Evolutionary conservation across 2,329 filamentous ascomycete species (phyloP).

Genomic region (Colletotrichum gigasporum): DNA sequence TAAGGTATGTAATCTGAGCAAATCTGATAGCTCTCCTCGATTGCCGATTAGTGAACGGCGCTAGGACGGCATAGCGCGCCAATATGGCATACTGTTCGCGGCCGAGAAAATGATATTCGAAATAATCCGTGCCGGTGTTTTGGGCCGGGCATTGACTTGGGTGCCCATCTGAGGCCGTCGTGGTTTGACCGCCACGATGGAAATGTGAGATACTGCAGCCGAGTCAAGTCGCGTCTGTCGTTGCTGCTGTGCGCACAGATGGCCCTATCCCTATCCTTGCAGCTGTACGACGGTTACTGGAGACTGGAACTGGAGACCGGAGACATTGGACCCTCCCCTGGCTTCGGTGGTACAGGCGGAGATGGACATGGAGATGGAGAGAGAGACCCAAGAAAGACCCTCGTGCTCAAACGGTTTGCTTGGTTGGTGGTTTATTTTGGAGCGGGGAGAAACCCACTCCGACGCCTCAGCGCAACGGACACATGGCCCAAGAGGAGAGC

Average conservation of each 20-base stretch:
- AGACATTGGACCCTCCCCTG: too few species aligned
- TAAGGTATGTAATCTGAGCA: conserved; percentile 11
- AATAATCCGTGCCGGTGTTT: too few species aligned
- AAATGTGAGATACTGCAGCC: conserved; percentile 17
- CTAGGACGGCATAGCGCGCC: not conserved
- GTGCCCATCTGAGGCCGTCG: conserved; percentile 2
- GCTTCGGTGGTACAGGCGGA: too few species aligned
- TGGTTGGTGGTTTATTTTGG: not conserved
- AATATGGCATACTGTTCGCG: not conserved
- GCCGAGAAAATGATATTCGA: not conserved
- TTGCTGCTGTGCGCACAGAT: not conserved
- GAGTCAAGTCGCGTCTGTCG: not conserved
- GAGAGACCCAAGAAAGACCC: too few species aligned
- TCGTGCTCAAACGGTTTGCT: not conserved
- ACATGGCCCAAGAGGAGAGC: not conserved
- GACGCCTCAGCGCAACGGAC: not conserved
- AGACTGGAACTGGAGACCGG: too few species aligned
- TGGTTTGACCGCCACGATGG: not conserved
- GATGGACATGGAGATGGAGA: too few species aligned
- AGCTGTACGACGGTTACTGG: not conserved
- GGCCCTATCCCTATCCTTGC: not conserved
- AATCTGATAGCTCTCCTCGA: conserved; percentile 23
- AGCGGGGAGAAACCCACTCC: not conserved
- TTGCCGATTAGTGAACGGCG: conserved; percentile 25
- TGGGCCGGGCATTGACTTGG: not conserved